A percentile compares a stretch with the other conserved stretches of the same genome.
These are phyloP conservation scores for Gyromitra esculenta DNA, from an alignment of 2,329 filamentous ascomycete species.

Conservation along the genomic window DNA sequence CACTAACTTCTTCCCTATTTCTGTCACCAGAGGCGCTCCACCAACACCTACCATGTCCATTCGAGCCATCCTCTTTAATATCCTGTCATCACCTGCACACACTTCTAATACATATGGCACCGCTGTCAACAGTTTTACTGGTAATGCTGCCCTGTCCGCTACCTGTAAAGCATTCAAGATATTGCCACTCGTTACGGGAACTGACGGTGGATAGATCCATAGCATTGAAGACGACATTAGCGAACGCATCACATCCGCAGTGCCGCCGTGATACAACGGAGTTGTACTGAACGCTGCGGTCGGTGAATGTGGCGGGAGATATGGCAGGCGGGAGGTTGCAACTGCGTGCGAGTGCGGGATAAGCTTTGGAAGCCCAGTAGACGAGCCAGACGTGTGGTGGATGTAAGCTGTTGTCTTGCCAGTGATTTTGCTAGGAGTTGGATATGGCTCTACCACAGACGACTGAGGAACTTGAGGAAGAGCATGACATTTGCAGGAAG, in stretches of 20 bases:
- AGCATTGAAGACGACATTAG: conserved; percentile 70
- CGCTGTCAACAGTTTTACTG: conserved; percentile 69
- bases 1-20: conserved; percentile 68
- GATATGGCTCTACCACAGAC: background rate
- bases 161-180: conserved; percentile 64
- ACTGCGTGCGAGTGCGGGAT: conserved; percentile 69
- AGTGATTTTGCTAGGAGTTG: conserved; percentile 12
- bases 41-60: conserved; percentile 73
- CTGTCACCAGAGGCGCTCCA: conserved; percentile 68
- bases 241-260: conserved; percentile 70
- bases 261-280: conserved; percentile 72
- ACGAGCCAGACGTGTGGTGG: conserved; percentile 73
- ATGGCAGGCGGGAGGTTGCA: conserved; percentile 67
- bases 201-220: conserved; percentile 70
- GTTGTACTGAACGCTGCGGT: conserved; percentile 72
- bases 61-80: conserved; percentile 62
- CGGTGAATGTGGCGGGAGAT: conserved; percentile 60
- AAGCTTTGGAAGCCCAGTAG: conserved; percentile 71
- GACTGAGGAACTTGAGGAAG: conserved; percentile 19
- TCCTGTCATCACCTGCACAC: conserved; percentile 63
- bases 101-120: conserved; percentile 70
- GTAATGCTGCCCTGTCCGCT: conserved; percentile 53
- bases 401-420: conserved; percentile 66
- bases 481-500: conserved; percentile 50
- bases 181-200: conserved; percentile 68